Evolutionary conservation across 2,329 filamentous ascomycete species (phyloP), one percentile per base, ranked within the genome.

Genomic region (Verticillium longisporum): DNA sequence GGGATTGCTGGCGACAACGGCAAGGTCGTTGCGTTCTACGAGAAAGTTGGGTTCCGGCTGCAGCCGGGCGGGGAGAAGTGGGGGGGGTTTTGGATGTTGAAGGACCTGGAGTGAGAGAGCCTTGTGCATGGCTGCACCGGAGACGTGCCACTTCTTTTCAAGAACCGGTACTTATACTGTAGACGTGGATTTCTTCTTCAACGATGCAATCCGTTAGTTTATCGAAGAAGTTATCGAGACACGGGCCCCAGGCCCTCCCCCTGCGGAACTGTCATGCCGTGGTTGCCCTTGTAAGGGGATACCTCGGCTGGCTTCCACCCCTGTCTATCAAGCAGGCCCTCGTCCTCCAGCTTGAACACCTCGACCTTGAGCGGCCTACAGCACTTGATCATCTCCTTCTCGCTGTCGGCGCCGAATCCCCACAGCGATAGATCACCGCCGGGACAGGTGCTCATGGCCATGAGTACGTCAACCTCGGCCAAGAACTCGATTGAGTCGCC

Each of bases 341-440:
- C 72, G 66, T 88, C 83, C 33, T 78, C 73, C 14, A 94, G 73
- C 61, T 80, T 78, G 71, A 86, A 93, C 0, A 95, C 86, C 66
- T 92, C 85, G 0, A 94, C 88, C 56, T 86, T 86, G 6, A 95
- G 80, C 1, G 90, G 89, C 7, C 90, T 83, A 73, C 89, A 92
- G 64, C 86, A 89, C 62, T 84, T 84, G 66, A 83, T 72, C 83
- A 91, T 91, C 59, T 86, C 87, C 68, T 86, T 82, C 65, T 85
- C 84, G 72, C 84, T 88, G 56, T 82, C 83, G 54, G 81, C 84
- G 13, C 88, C 87, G 80, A 91, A 95, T 0, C 89, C 90, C 90
- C 90, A 94, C n/a, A 85, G 79, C 1, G 88, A 92, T 56, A 95
- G 75, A 70, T 95, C 91, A 0, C 91, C 91, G 1, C 91, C 91